Conservation (phyloP, 1,139 yeast genomes). For the Suhomyces wounanorum region DNA sequence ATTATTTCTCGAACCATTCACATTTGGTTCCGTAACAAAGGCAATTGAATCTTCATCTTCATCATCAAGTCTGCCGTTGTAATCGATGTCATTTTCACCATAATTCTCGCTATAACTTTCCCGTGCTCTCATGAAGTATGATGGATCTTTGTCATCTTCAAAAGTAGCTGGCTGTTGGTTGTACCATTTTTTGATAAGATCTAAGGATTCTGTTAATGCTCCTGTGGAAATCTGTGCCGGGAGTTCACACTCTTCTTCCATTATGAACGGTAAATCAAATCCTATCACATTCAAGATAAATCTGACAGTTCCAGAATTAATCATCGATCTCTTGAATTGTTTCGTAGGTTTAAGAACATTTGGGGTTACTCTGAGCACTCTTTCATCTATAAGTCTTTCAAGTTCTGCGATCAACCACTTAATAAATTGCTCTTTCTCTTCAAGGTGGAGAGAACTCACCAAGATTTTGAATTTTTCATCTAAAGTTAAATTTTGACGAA, state of each 20-base stretch:
- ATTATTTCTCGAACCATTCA: constrained; percentile 20
- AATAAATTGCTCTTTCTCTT: constrained; percentile 43
- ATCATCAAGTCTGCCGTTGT: constrained; percentile 20
- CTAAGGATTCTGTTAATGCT: constrained; percentile 24
- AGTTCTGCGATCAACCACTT: constrained; percentile 48
- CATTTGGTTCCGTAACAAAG: constrained; percentile 32
- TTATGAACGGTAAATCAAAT: constrained; percentile 40
- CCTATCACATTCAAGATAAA: constrained; percentile 35
- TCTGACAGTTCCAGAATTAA: constrained; percentile 40
- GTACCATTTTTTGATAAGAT: constrained; percentile 36
- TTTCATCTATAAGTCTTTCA: constrained; percentile 29
- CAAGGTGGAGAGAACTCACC: constrained; percentile 51
- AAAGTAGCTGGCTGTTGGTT: constrained; percentile 35
- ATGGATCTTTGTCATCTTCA: constrained; percentile 47
- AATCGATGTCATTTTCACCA: constrained; percentile 21
- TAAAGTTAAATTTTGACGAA: constrained; percentile 28
- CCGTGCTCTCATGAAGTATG: constrained; percentile 32
- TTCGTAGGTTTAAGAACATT: constrained; percentile 20
- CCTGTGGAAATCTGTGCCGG: constrained; percentile 23
- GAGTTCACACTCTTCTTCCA: constrained; percentile 37
- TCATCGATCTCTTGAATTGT: constrained; percentile 28
- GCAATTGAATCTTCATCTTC: constrained; percentile 36
- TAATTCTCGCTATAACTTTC: constrained; percentile 24
- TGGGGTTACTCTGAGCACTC: constrained; percentile 19
- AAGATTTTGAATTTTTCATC: constrained; percentile 47